Evolutionary conservation across 1,284 basidiomycete species (phyloP), one percentile per base, ranked within the genome.

Genomic region (Cryptococcus deneoformans): DNA sequence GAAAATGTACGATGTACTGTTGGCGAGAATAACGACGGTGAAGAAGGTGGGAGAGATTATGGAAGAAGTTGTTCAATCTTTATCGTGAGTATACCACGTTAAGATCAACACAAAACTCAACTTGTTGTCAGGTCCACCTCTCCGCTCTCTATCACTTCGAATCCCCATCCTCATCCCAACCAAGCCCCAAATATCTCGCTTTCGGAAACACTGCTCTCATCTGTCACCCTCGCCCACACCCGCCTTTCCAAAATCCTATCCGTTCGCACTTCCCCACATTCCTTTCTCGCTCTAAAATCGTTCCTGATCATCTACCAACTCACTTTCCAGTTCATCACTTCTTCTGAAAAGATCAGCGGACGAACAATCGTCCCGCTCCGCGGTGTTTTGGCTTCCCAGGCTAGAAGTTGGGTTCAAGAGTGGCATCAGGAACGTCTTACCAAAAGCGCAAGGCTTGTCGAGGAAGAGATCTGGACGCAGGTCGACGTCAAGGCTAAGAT

Each of bases 281-380:
- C 88, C 0, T 75, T 82, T 6, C 81, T 98, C 20, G 80, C 86
- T 36, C 77, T 97, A 43, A 76, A 81, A 1, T 84, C 86, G 39
- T 99, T 98, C 79, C 80, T 92, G 43, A 82, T 82, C 34, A 80
- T 97, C 54, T 96, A 94, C 80, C 86, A 87, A 59, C 84, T 86
- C 63, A 87, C 88, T 10, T 97, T 93, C 92, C 78, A 83, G 44
- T 98, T 98, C 70, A 90, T 98, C 29, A 82, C 95, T 8, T 82
- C 82, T 58, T 92, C 89, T 64, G 95, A 99, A 76, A 83, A 86
- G 29, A 81, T 95, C 35, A 90, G 88, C 63, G 83, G 87, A 52
- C 82, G 88, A 60, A 96, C 98, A 90, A 91, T 97, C 59, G 90
- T 95, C 48, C 88, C 90, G 5, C 79, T 99, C 34, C 82, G 94